phyloP scores from a whole-genome alignment of 2,329 filamentous ascomycete species.

The Lachnellula hyalina region DNA sequence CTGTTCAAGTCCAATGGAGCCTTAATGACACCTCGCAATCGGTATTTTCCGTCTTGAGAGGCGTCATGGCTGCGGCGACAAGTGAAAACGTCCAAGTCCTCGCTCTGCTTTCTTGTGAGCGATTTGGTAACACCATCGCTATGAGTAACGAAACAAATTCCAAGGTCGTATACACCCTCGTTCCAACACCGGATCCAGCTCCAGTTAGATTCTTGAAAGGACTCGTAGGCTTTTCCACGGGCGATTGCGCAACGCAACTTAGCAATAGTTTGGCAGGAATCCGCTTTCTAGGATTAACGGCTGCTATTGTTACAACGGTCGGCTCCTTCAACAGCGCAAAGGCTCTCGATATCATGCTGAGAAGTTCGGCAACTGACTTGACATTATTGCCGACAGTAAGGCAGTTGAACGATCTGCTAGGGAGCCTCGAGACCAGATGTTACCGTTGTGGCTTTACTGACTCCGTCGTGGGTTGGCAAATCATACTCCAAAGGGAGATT shows the following conservation, averaged over 20 bases:
- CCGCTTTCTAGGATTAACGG: slow-evolving; percentile 15
- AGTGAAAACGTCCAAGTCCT: slow-evolving; percentile 22
- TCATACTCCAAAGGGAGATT: not conserved
- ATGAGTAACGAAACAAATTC: slow-evolving; percentile 13
- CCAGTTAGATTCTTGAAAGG: slow-evolving; percentile 4
- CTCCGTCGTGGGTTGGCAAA: not conserved
- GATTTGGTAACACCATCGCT: slow-evolving; percentile 24
- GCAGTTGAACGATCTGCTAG: slow-evolving; percentile 9
- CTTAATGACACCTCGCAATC: slow-evolving; percentile 4
- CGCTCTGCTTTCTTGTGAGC: slow-evolving; percentile 25
- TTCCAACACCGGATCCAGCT: slow-evolving; percentile 9
- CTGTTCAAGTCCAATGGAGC: not conserved
- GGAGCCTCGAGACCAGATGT: slow-evolving; percentile 10
- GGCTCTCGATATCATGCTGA: slow-evolving; percentile 6
- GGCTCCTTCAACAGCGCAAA: not conserved
- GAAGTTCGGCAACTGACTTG: slow-evolving; percentile 4
- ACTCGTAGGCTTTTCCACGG: slow-evolving; percentile 7
- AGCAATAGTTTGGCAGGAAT: slow-evolving; percentile 9
- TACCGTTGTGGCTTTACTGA: slow-evolving; percentile 6
- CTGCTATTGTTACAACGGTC: slow-evolving; percentile 10
- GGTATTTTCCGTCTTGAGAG: slow-evolving; percentile 7
- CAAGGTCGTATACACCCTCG: slow-evolving; percentile 5
- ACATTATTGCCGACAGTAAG: slow-evolving; percentile 1
- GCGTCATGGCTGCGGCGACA: slow-evolving; percentile 19
- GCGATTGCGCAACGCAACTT: slow-evolving; percentile 12